Evolutionary conservation across 306 rosid species (phyloP), one percentile per base, ranked within the genome.

Genomic region (Benincasa hispida): DNA sequence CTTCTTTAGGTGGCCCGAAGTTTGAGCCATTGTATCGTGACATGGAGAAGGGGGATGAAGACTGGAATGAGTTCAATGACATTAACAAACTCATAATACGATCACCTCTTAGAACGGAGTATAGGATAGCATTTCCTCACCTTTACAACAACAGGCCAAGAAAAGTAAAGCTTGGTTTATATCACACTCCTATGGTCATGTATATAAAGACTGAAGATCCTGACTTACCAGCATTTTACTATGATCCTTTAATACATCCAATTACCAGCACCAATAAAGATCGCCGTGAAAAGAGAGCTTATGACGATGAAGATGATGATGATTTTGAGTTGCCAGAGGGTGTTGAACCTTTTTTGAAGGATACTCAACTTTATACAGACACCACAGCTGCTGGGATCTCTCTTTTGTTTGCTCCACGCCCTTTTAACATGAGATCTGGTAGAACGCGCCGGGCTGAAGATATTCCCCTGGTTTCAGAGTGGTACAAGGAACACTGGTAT

Each of bases 1-100:
- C 77, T 30, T 69, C 11, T 79, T 65, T 84, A 94, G 99, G 99
- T 77, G 99, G 99, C 69, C 99, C 99, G 51, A 94, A 94, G 72
- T 94, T 94, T 84, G 99, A 94, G 90, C 99, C 99, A 18, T 84
- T 94, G 82, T 94, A 94, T 75, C 96, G 99, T 35, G 99, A 94
- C 83, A 94, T 94, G 99, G 99, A 94, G 88, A 94, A 94, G 84
- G 99, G 99, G 72, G 99, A 94, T 74, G 99, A 92, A 83, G 99
- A 94, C 78, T 94, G 99, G 99, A 94, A 94, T 80, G 99, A 94
- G 91, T 94, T 94, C 78, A 94, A 94, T 85, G 99, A 94, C 87
- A 94, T 94, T 59, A 94, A 94, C 86, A 94, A 94, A 72, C 99
- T 94, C 79, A 92, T 94, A 81, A 94, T 94, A 67, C 93, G 99